Conservation (phyloP, 768 basidiomycete species). For the Rhodotorula toruloides region DNA sequence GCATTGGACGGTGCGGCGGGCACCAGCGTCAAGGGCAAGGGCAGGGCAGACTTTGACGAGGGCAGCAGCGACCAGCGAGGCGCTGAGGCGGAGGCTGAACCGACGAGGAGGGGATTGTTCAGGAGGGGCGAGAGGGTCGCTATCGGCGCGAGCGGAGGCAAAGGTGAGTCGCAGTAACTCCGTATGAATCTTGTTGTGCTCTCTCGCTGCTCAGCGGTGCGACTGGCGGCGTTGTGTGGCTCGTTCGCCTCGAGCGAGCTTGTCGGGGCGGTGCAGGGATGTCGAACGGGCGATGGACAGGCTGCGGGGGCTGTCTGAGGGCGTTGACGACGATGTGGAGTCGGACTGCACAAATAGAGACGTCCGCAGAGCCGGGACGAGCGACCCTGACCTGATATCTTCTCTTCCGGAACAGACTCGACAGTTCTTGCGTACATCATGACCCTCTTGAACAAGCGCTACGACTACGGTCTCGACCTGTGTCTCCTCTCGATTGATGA, state of each 20-base stretch:
- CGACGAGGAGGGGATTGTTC: constrained; percentile 59
- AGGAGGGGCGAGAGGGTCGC: constrained; percentile 84
- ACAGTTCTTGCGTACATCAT: constrained; percentile 96
- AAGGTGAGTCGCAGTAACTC: constrained; percentile 57
- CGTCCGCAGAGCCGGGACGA: too few species aligned
- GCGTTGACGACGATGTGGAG: too few species aligned
- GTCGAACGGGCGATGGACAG: too few species aligned
- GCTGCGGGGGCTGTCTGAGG: too few species aligned
- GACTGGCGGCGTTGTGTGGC: too few species aligned
- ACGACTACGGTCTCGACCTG: constrained; percentile 82
- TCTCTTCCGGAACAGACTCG: constrained; percentile 60
- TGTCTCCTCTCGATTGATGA: constrained; percentile 96
- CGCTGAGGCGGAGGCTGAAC: too few species aligned
- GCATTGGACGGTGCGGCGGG: background rate
- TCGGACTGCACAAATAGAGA: too few species aligned
- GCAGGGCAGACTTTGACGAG: background rate
- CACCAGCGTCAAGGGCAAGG: background rate
- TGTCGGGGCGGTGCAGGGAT: background rate
- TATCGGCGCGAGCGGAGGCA: constrained; percentile 96
- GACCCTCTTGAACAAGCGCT: constrained; percentile 89
- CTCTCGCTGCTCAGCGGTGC: too few species aligned
- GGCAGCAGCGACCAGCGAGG: background rate
- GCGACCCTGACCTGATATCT: background rate
- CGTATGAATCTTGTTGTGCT: too few species aligned
- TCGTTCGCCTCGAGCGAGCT: background rate